These are phyloP conservation scores for Phalaenopsis hybrid DNA, from an alignment of 116 monocot genomes.

Conservation along the genomic window DNA sequence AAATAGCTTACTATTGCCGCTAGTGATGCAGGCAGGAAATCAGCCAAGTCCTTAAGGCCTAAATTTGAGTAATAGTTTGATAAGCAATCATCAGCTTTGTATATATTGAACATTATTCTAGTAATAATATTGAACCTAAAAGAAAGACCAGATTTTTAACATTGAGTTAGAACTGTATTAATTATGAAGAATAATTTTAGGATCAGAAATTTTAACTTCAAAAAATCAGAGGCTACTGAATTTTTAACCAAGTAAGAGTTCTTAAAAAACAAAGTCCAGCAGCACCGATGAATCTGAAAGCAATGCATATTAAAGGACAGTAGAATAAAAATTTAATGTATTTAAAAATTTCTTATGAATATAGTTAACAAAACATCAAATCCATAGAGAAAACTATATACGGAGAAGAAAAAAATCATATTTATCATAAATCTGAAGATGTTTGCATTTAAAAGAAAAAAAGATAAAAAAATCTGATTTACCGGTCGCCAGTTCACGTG, in stretches of 20 bases:
- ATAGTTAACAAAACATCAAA: neutral
- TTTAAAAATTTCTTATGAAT: neutral
- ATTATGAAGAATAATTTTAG: neutral
- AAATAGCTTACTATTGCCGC: constrained; percentile 95
- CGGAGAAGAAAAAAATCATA: neutral
- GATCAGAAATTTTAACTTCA: neutral
- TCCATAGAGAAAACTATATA: neutral
- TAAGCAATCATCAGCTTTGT: constrained; percentile 2
- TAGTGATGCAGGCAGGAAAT: constrained; percentile 88
- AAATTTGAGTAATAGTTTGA: constrained; percentile 8
- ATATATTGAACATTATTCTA: neutral
- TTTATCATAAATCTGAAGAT: neutral
- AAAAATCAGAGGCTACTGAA: neutral
- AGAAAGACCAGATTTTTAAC: too few relatives aligned
- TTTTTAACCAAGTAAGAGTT: neutral
- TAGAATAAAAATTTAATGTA: neutral
- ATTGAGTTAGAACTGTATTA: too few relatives aligned
- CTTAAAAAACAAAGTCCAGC: neutral
- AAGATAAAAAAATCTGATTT: constrained; percentile 10
- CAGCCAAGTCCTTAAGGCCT: constrained; percentile 92
- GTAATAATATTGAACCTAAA: neutral
- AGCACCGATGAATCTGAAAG: neutral
- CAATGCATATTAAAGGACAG: neutral
- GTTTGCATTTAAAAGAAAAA: neutral
- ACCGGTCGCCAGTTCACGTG: constrained; percentile 97